Evolutionary conservation across 352 stramenopile species (phyloP).

Genomic region (Plasmopara viticola): DNA sequence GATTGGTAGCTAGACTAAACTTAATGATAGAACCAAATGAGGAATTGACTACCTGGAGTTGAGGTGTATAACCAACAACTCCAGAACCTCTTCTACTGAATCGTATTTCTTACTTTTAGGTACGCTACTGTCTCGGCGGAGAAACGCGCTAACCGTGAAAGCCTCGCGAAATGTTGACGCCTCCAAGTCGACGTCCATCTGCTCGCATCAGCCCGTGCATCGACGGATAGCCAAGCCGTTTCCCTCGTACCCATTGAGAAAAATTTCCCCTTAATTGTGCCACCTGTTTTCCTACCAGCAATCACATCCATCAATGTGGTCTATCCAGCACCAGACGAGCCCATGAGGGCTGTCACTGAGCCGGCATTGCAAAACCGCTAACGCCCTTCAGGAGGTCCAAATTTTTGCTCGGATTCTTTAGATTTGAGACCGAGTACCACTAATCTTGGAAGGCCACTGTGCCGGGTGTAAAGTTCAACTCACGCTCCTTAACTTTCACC

Average conservation of each 20-base stretch:
- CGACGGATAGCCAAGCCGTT: slow-evolving; percentile 39
- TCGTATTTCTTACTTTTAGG: slow-evolving; percentile 24
- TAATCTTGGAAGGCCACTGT: slow-evolving; percentile 38
- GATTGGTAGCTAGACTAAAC: no score
- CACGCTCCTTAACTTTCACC: slow-evolving; percentile 18
- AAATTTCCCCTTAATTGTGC: slow-evolving; percentile 57
- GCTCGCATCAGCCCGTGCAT: slow-evolving; percentile 50
- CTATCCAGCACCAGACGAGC: slow-evolving; percentile 63
- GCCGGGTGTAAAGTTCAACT: slow-evolving; percentile 33
- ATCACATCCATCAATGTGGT: slow-evolving; percentile 91
- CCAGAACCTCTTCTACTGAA: slow-evolving; percentile 28
- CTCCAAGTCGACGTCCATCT: slow-evolving; percentile 86
- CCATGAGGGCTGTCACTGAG: slow-evolving; percentile 84
- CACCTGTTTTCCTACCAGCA: slow-evolving; percentile 58
- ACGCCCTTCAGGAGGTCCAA: slow-evolving; percentile 59
- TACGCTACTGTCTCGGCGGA: slow-evolving; percentile 37
- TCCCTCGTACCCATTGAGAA: slow-evolving; percentile 36
- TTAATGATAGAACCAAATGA: no score
- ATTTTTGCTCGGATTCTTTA: slow-evolving; percentile 30
- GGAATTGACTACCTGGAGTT: no score
- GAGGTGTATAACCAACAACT: slow-evolving; percentile 23
- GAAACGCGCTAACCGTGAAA: slow-evolving; percentile 80
- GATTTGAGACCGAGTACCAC: slow-evolving; percentile 39
- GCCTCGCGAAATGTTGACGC: slow-evolving; percentile 83
- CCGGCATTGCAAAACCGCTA: slow-evolving; percentile 34